phyloP scores from a whole-genome alignment of 2,329 filamentous ascomycete genomes.

The Phialophora tarda region DNA sequence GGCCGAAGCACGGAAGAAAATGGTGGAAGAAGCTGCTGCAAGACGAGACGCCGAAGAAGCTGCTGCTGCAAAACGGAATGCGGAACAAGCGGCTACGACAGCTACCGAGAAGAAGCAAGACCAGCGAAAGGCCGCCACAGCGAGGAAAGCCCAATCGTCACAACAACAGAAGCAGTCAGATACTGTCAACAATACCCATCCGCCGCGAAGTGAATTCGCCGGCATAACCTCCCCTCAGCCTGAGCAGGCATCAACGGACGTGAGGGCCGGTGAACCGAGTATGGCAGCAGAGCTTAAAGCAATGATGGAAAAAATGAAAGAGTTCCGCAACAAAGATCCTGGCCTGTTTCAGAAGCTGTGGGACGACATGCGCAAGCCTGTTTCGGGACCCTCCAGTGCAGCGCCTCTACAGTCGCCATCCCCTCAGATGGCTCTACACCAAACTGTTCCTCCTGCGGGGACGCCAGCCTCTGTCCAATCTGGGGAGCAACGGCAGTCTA shows the following conservation, averaged over 20 bases:
- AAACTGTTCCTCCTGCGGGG: constrained; percentile 13
- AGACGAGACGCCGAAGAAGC: constrained; percentile 29
- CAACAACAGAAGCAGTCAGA: background rate
- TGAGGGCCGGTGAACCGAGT: constrained; percentile 39
- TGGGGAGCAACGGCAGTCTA: background rate
- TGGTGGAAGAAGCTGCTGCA: constrained; percentile 25
- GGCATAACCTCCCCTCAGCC: background rate
- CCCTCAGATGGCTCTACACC: constrained; percentile 30
- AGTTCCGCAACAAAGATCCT: constrained; percentile 62
- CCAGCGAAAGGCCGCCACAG: constrained; percentile 22
- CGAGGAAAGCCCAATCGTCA: constrained; percentile 1
- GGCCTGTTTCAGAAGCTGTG: constrained; percentile 61
- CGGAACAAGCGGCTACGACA: constrained; percentile 15
- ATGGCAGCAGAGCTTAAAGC: constrained; percentile 59
- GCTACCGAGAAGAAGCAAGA: constrained; percentile 11
- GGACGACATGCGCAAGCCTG: constrained; percentile 58
- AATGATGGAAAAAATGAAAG: constrained; percentile 64
- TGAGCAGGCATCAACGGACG: constrained; percentile 3
- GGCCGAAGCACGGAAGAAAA: constrained; percentile 39
- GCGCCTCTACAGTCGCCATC: constrained; percentile 22
- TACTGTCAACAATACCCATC: background rate
- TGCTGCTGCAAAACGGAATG: constrained; percentile 25
- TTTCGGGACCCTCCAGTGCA: constrained; percentile 10
- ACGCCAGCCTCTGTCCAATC: background rate
- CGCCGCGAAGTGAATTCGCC: background rate